These are phyloP conservation scores for Heterobasidion occidentale DNA, from an alignment of 1,284 basidiomycete genomes.

Conservation along the genomic window DNA sequence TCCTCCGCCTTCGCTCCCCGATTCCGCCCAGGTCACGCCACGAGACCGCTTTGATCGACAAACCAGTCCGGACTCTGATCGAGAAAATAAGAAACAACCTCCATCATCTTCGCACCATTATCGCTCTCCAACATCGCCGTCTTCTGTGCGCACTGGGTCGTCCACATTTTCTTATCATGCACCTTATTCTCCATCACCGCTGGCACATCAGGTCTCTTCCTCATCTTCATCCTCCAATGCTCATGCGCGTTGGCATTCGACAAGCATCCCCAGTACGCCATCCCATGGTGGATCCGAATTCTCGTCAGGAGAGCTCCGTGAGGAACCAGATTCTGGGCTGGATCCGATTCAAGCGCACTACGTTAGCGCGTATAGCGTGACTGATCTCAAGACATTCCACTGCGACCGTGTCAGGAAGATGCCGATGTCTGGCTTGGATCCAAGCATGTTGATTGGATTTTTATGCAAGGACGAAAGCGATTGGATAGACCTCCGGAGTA, in stretches of 20 bases:
- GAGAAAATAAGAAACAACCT: slow-evolving; percentile 2
- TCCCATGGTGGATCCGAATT: slow-evolving; percentile 21
- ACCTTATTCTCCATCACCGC: slow-evolving; percentile 47
- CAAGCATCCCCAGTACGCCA: slow-evolving; percentile 16
- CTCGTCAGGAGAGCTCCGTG: slow-evolving; percentile 25
- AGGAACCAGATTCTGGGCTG: slow-evolving; percentile 23
- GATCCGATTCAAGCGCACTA: slow-evolving; percentile 51
- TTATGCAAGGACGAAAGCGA: slow-evolving; percentile 76
- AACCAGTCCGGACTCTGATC: slow-evolving; percentile 7
- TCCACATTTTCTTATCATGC: slow-evolving; percentile 53
- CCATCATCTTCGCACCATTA: slow-evolving; percentile 22
- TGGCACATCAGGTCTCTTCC: slow-evolving; percentile 51
- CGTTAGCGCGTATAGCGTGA: slow-evolving; percentile 48
- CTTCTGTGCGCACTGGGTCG: slow-evolving; percentile 39
- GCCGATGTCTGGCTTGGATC: slow-evolving; percentile 86
- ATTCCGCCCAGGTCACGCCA: slow-evolving; percentile 1
- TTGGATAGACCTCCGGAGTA: slow-evolving; percentile 74
- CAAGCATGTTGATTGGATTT: slow-evolving; percentile 96
- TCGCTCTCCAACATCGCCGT: slow-evolving; percentile 42
- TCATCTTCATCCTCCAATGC: slow-evolving; percentile 27
- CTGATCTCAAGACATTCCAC: slow-evolving; percentile 85
- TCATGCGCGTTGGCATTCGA: slow-evolving; percentile 25
- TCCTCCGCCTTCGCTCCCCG: slow-evolving; percentile 28
- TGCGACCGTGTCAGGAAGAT: slow-evolving; percentile 92
- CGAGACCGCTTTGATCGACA: slow-evolving; percentile 17